Base-by-base conservation (phyloP, 75 land plant genomes). In the Sequoiadendron giganteum region DNA sequence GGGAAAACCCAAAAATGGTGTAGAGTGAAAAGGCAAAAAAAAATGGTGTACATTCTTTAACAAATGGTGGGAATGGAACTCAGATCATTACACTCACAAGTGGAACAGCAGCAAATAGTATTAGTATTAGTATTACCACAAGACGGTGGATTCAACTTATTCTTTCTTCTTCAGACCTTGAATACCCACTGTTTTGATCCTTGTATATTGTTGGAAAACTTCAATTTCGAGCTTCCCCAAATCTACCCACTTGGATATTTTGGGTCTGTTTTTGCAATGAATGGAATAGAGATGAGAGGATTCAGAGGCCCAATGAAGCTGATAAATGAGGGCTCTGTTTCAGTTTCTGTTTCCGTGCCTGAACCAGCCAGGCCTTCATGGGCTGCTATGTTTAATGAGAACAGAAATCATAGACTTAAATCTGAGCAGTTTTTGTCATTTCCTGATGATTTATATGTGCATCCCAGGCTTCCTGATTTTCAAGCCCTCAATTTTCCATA, bases 361-460 rank as follows among this genome's bases (percentile, higher is more conserved):
- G 84, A 82, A 30, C 52, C 84, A n/a, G 42, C 48, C 30, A 43
- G 52, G 52, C 15, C 84, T 82, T 32, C 84, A 10, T 47, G 84
- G 84, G 16, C 84, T 45, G 48, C 84, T 0, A n/a, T 82, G 49
- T 28, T 82, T 45, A 3, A 5, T 47, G 84, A 82, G 15, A 82
- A 47, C 84, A 82, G 32, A 82, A 45, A 32, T 11, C 84, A 82
- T 47, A 47, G 84, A n/a, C 32, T 45, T 13, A 82, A 82, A 82
- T 45, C 84, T 82, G 84, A 82, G 48, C 52, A 82, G 84, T 28
- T 82, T 45, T 82, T 82, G n/a, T 82, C 84, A 79, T 42, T 79
- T 42, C 82, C 82, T 25, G 40, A 79, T 82, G 84, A 45, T n/a
- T 28, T 45, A 0, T 25, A 11, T 82, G 84, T 40, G 25, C 28